phyloP scores from a whole-genome alignment of 257 asterid genomes.

The Nicotiana otophora region DNA sequence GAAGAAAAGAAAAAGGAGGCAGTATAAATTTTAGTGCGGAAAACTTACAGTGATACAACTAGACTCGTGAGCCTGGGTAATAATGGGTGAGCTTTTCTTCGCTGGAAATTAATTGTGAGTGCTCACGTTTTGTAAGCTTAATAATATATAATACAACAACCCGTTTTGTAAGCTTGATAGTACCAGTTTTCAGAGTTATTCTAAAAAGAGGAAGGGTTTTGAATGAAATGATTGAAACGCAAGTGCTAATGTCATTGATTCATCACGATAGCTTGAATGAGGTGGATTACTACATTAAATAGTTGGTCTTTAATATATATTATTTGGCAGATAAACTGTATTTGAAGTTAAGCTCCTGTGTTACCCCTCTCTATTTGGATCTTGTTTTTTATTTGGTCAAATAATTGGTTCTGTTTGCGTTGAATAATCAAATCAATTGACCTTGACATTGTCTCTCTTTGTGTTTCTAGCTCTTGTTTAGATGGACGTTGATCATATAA shows the following conservation, averaged over 20 bases:
- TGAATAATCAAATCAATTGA: neutral
- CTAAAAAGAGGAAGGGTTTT: neutral
- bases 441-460: neutral
- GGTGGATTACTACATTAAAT: neutral
- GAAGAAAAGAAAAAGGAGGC: neutral
- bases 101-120: neutral
- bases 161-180: too few species aligned
- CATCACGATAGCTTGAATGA: neutral
- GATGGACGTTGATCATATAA: neutral
- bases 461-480: neutral
- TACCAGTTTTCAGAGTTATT: too few species aligned
- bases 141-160: too few species aligned
- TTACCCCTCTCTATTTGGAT: neutral
- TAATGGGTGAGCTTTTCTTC: neutral
- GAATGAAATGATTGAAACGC: neutral
- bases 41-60: neutral
- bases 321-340: neutral
- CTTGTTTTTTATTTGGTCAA: neutral
- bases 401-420: neutral
- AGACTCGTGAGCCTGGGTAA: neutral
- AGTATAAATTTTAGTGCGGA: neutral
- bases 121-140: neutral
- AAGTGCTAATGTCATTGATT: neutral
- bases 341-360: neutral
- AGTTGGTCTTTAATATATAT: neutral